Evolutionary conservation across 2,329 filamentous ascomycete genomes (phyloP), one percentile per base, ranked within the genome.

Genomic region (Colletotrichum gigasporum): DNA sequence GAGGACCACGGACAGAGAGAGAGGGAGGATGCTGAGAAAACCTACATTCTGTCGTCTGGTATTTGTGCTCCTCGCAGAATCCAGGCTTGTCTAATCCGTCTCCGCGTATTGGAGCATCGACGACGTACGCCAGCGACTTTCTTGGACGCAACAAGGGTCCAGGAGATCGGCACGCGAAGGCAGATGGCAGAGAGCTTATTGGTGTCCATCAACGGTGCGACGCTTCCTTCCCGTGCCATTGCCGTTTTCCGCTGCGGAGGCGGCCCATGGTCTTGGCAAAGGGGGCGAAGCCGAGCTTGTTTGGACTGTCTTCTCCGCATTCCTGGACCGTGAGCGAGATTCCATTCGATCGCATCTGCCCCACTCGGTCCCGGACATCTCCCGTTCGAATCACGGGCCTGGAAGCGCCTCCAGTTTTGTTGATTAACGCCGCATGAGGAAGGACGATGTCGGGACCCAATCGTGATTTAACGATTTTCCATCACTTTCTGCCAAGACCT

Each of bases 331-430:
- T 20, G n/a, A 45, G 45, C 16, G 37, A 10, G 37, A n/a, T 51
- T 34, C 45, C 30, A 58, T 63, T 63, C 44, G 45, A 51, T 63
- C 53, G 53, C 53, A 63, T 51, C 44, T 26, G 59, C 52, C 59
- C 59, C 59, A 63, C 58, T 32, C 32, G 16, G n/a, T n/a, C 53
- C 37, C 52, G 35, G 35, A 37, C 58, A 30, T 20, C 44, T 51
- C 28, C 52, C 34, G 35, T 28, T 22, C 26, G 28, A 26, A 7
- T 5, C 11, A 16, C 22, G 39, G 35, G 22, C 22, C 34, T 30
- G 30, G 48, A 28, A 28, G 11, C 18, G 18, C 39, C 34, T 22
- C 50, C 58, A 35, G n/a, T 59, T 12, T 14, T 22, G 20, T 50
- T 44, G 26, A 30, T 32, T 47, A 61, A 44, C 18, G 50, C 39